Evolutionary conservation across 2,329 filamentous ascomycete species (phyloP).

Genomic region (Monosporascus sp.): DNA sequence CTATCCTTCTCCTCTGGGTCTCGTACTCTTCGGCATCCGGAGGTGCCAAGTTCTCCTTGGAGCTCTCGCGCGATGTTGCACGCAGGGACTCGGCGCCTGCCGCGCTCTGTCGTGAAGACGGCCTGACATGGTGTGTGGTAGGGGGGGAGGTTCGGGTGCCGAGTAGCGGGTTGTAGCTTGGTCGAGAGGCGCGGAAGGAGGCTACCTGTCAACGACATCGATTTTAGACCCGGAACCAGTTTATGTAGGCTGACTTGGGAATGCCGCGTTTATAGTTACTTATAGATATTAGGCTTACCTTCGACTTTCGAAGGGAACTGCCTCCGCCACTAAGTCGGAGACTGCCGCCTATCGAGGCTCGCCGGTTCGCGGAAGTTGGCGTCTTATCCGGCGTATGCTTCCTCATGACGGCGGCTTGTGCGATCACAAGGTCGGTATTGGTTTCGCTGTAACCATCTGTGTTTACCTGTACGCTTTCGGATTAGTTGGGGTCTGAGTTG

Average conservation of each 20-base stretch:
- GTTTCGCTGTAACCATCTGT: neutral
- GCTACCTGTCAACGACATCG: conserved; percentile 29
- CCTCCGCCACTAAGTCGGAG: conserved; percentile 19
- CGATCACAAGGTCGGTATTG: neutral
- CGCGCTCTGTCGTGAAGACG: conserved; percentile 36
- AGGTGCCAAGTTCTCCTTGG: conserved; percentile 55
- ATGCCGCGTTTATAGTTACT: neutral
- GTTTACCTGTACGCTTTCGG: neutral
- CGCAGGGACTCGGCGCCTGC: conserved; percentile 33
- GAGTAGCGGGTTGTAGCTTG: conserved; percentile 55
- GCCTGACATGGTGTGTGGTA: conserved; percentile 22
- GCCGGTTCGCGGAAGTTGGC: neutral
- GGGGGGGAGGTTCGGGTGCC: conserved; percentile 41
- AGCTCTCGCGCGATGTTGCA: conserved; percentile 51
- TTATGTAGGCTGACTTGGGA: neutral
- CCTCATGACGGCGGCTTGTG: neutral
- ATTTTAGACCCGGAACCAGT: neutral
- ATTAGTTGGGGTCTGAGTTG: neutral
- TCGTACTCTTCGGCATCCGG: conserved; percentile 56
- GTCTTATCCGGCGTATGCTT: neutral
- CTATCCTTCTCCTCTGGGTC: conserved; percentile 51
- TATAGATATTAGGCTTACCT: conserved; percentile 16
- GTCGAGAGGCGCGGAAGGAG: conserved; percentile 45
- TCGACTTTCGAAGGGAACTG: conserved; percentile 20
- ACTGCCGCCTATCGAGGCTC: neutral